Evolutionary conservation across 1,284 basidiomycete genomes (phyloP).

Genomic region (Hymenochaete sp.): DNA sequence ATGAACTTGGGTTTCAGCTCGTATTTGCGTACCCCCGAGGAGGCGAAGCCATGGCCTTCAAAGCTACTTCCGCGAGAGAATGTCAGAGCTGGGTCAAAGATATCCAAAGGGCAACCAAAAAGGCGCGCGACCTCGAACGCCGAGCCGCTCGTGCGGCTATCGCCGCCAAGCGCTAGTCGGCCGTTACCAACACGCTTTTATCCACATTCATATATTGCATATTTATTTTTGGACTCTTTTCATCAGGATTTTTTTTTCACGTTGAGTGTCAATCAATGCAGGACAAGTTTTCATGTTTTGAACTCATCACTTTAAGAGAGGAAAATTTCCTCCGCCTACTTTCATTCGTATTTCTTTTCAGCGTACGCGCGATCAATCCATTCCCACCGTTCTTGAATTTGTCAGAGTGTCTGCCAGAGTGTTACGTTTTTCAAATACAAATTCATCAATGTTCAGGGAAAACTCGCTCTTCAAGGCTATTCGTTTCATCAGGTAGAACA

Average conservation of each 20-base stretch:
- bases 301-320: not conserved
- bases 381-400: no score
- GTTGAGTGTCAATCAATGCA: no score
- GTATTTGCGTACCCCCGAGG: conserved; percentile 63
- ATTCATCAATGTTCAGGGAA: conserved; percentile 4
- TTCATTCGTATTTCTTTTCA: no score
- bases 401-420: not conserved
- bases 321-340: not conserved
- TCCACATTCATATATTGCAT: not conserved
- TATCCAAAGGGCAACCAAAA: conserved; percentile 34
- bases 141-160: conserved; percentile 3
- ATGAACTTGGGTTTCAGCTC: conserved; percentile 59
- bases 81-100: conserved; percentile 54
- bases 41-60: conserved; percentile 61
- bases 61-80: conserved; percentile 53
- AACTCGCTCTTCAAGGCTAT: no score
- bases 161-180: not conserved
- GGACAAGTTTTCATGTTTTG: not conserved
- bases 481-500: no score
- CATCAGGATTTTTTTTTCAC: not conserved
- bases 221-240: not conserved
- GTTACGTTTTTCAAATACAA: no score
- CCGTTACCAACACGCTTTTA: not conserved
- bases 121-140: conserved; percentile 29
- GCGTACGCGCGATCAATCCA: no score